These are phyloP conservation scores for Veloboletus limbatus DNA, from an alignment of 1,284 basidiomycete genomes.

Conservation along the genomic window DNA sequence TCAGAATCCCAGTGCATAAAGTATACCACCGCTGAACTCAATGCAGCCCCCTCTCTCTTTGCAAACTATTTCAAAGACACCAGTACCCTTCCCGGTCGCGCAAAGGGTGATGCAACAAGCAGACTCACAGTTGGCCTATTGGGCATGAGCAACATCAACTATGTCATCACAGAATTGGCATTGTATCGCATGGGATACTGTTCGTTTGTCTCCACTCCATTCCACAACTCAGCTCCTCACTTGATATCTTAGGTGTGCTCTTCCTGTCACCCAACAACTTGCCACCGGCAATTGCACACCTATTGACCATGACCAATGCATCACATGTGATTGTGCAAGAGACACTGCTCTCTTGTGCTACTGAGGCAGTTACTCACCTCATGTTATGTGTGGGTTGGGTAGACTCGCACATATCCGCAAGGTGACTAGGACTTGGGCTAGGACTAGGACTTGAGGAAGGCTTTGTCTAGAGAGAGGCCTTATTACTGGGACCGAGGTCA, in stretches of 20 bases:
- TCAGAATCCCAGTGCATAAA: slow-evolving; percentile 28
- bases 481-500: too few relatives aligned
- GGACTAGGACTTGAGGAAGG: too few relatives aligned
- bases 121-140: slow-evolving; percentile 28
- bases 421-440: too few relatives aligned
- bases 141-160: slow-evolving; percentile 29
- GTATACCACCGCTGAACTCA: slow-evolving; percentile 26
- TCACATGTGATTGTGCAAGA: slow-evolving; percentile 39
- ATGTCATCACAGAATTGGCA: slow-evolving; percentile 28
- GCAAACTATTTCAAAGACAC: slow-evolving; percentile 28
- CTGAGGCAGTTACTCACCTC: slow-evolving; percentile 17
- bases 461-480: too few relatives aligned
- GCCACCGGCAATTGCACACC: slow-evolving; percentile 52
- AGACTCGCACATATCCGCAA: too few relatives aligned
- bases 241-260: slow-evolving; percentile 28
- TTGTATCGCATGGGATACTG: slow-evolving; percentile 34
- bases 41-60: slow-evolving; percentile 28
- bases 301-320: slow-evolving; percentile 48
- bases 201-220: slow-evolving; percentile 10
- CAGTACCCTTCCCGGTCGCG: slow-evolving; percentile 19
- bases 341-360: slow-evolving; percentile 10
- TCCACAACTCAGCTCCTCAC: not conserved
- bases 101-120: slow-evolving; percentile 25
- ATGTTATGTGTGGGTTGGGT: too few relatives aligned
- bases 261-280: slow-evolving; percentile 59